Conservation (phyloP, 2,329 filamentous ascomycete genomes). For the Tympanopsis confertula region DNA sequence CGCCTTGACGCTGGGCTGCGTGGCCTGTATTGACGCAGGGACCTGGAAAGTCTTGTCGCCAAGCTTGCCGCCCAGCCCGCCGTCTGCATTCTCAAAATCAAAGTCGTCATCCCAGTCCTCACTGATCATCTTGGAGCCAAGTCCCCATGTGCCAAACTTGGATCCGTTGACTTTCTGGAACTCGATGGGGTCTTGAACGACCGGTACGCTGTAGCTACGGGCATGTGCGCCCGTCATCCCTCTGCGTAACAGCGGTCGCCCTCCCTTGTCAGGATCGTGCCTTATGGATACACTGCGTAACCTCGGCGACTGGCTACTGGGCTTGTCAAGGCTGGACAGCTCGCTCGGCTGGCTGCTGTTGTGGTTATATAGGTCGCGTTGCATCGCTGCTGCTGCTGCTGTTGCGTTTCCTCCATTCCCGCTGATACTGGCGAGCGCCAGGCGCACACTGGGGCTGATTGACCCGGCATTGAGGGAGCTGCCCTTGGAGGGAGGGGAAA, state of each 20-base stretch:
- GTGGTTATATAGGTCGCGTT: conserved; percentile 18
- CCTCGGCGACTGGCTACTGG: conserved; percentile 43
- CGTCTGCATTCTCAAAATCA: conserved; percentile 47
- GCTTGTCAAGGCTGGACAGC: conserved; percentile 53
- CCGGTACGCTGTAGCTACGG: conserved; percentile 70
- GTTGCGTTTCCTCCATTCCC: conserved; percentile 30
- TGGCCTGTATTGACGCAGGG: conserved; percentile 67
- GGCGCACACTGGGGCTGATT: conserved; percentile 39
- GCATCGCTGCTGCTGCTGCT: neutral
- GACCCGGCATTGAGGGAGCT: conserved; percentile 39
- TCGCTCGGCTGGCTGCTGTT: conserved; percentile 32
- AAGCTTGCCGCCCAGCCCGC: conserved; percentile 20
- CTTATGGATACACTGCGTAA: conserved; percentile 70
- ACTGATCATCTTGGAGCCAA: conserved; percentile 67
- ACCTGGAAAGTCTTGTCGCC: conserved; percentile 49
- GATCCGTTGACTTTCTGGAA: conserved; percentile 38
- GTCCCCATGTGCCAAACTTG: conserved; percentile 74
- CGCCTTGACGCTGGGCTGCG: conserved; percentile 69
- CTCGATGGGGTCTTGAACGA: conserved; percentile 52
- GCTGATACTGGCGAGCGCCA: conserved; percentile 40
- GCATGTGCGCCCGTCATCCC: conserved; percentile 60
- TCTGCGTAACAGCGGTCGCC: conserved; percentile 58
- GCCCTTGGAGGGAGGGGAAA: conserved; percentile 39
- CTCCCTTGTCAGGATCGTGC: conserved; percentile 58
- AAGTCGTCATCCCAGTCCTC: conserved; percentile 90